Percentiles rank a stretch among this genome's conserved stretches.
Evolutionary conservation across 176 grass and related monocot genomes (phyloP).

Genomic region (Leersia perrieri): DNA sequence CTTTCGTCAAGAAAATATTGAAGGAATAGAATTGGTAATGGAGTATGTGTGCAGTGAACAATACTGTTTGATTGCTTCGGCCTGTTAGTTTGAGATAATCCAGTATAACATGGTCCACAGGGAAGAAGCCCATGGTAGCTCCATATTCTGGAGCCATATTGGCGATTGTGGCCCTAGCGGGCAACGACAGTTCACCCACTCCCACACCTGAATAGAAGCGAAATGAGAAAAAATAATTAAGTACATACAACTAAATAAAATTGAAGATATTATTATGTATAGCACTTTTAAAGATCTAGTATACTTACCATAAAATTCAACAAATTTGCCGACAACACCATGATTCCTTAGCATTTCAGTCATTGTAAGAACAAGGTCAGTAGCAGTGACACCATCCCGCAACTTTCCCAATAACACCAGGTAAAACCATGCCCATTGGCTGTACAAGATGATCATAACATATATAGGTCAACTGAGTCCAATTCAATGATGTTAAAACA

Average conservation of each 20-base stretch:
- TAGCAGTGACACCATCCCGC: constrained; percentile 61
- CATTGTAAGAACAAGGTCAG: constrained; percentile 79
- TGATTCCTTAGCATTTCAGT: constrained; percentile 81
- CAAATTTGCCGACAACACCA: constrained; percentile 88
- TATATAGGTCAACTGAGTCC: constrained; percentile 2
- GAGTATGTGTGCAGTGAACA: neutral
- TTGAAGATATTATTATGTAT: no score
- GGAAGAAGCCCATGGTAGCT: constrained; percentile 98
- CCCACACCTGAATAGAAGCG: constrained; percentile 64
- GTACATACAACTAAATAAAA: constrained; percentile 4
- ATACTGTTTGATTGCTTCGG: constrained; percentile 81
- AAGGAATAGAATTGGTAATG: neutral
- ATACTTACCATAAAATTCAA: constrained; percentile 75
- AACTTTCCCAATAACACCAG: constrained; percentile 81
- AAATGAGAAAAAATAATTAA: neutral
- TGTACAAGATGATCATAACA: constrained; percentile 31
- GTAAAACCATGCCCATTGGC: constrained; percentile 94
- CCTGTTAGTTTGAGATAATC: constrained; percentile 89
- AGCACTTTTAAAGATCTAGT: no score
- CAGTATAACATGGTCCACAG: constrained; percentile 87
- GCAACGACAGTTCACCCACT: constrained; percentile 77
- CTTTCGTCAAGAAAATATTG: constrained; percentile 1
- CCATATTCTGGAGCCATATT: constrained; percentile 99
- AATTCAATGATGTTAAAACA: neutral
- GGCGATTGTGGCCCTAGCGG: constrained; percentile 88